Conservation (phyloP, 306 rosid species). For the Potentilla sterilis region DNA sequence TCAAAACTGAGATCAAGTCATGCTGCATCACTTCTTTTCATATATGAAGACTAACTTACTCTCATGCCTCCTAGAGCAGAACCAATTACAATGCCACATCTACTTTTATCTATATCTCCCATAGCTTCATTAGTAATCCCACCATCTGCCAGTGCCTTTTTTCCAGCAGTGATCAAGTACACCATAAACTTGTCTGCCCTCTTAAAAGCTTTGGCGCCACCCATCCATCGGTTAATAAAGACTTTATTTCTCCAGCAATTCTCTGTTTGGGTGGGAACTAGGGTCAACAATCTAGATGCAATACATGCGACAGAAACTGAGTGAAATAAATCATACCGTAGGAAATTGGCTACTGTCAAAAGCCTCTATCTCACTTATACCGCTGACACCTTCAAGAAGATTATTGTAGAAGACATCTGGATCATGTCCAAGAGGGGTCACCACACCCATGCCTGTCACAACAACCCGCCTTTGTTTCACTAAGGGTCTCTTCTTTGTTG, state of each 20-base stretch:
- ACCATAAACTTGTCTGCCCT: slow-evolving; percentile 79
- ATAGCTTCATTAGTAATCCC: slow-evolving; percentile 55
- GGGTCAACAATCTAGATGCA: background rate
- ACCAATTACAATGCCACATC: slow-evolving; percentile 77
- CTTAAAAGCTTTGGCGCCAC: slow-evolving; percentile 66
- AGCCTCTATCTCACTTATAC: slow-evolving; percentile 68
- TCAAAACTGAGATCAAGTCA: background rate
- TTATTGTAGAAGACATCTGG: slow-evolving; percentile 71
- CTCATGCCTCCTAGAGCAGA: slow-evolving; percentile 77
- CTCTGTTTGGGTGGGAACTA: slow-evolving; percentile 35
- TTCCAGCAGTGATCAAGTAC: slow-evolving; percentile 71
- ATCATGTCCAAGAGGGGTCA: slow-evolving; percentile 74
- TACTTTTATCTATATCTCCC: slow-evolving; percentile 52
- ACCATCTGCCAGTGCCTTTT: slow-evolving; percentile 67
- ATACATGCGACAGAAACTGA: background rate
- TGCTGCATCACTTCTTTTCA: background rate
- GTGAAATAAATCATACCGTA: slow-evolving; percentile 37
- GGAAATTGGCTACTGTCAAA: slow-evolving; percentile 72
- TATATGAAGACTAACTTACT: slow-evolving; percentile 36
- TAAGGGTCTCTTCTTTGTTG: slow-evolving; percentile 41
- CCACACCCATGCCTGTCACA: slow-evolving; percentile 83
- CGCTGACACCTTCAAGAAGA: slow-evolving; percentile 72
- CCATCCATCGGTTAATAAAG: slow-evolving; percentile 65
- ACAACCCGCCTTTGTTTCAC: slow-evolving; percentile 61
- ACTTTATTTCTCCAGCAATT: slow-evolving; percentile 83